phyloP scores from a whole-genome alignment of 495 filamentous ascomycete species.

The Aspergillus ostianus region DNA sequence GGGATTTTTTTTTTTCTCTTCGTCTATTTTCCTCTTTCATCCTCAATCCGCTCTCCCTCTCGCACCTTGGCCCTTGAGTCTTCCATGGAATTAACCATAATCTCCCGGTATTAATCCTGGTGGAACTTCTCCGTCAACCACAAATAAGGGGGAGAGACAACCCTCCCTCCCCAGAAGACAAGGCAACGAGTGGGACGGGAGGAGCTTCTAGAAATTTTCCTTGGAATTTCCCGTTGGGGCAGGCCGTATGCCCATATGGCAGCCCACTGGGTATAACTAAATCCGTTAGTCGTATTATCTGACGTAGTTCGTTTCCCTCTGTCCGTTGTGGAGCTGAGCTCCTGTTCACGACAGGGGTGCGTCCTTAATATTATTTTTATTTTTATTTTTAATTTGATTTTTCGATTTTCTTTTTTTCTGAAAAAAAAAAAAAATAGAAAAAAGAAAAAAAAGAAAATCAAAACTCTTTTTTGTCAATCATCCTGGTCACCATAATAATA shows the following conservation, averaged over 20 bases:
- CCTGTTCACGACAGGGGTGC: slow-evolving; percentile 39
- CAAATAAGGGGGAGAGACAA: not conserved
- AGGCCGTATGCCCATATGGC: slow-evolving; percentile 14
- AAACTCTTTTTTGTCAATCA: slow-evolving; percentile 3
- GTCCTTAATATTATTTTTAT: slow-evolving; percentile 13
- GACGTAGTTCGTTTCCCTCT: slow-evolving; percentile 27
- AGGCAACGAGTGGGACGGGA: slow-evolving; percentile 27
- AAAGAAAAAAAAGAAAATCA: too few relatives aligned
- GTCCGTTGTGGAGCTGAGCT: slow-evolving; percentile 27
- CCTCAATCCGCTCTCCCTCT: not conserved
- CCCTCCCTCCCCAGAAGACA: slow-evolving; percentile 14
- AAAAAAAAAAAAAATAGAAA: too few relatives aligned
- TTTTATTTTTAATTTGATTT: slow-evolving; percentile 11
- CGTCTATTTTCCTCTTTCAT: not conserved
- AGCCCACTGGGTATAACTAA: slow-evolving; percentile 19
- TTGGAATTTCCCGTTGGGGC: slow-evolving; percentile 38
- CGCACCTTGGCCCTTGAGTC: not conserved
- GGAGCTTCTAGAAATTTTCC: slow-evolving; percentile 48
- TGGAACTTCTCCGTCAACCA: not conserved
- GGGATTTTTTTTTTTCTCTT: not conserved
- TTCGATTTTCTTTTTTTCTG: slow-evolving; percentile 9
- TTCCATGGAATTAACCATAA: not conserved
- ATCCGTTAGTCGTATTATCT: slow-evolving; percentile 17
- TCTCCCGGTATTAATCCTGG: not conserved
- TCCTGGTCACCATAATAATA: slow-evolving; percentile 5